phyloP scores from a whole-genome alignment of 352 stramenopile species.

The Globisporangium irregulare region DNA sequence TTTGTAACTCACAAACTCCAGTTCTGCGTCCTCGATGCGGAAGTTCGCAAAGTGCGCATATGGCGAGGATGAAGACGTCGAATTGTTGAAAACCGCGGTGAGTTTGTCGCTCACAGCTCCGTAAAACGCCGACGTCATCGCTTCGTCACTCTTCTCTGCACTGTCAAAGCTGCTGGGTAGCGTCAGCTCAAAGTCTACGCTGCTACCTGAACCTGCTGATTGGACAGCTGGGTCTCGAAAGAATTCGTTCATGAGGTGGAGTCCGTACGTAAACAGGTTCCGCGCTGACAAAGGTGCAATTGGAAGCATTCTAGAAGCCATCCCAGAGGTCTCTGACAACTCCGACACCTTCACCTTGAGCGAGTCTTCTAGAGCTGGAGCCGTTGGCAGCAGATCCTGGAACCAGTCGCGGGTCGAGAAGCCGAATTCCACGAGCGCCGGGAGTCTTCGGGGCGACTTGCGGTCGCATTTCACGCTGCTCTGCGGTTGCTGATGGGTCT shows the following conservation, averaged over 20 bases:
- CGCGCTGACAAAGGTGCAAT: constrained; percentile 26
- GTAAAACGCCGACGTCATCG: constrained; percentile 23
- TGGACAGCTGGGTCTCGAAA: constrained; percentile 30
- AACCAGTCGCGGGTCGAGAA: constrained; percentile 55
- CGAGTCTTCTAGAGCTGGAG: constrained; percentile 16
- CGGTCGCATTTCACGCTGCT: constrained; percentile 8
- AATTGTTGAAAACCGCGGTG: constrained; percentile 20
- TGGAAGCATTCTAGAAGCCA: constrained; percentile 17
- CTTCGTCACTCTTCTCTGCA: constrained; percentile 17
- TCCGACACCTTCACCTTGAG: constrained; percentile 20
- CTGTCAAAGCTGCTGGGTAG: constrained; percentile 16
- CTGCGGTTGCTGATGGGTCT: constrained; percentile 17
- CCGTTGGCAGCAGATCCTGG: constrained; percentile 26
- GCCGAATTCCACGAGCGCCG: constrained; percentile 42
- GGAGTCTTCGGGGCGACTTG: constrained; percentile 41
- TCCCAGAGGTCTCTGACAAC: constrained; percentile 10
- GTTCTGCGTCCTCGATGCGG: constrained; percentile 23
- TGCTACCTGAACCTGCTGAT: constrained; percentile 13
- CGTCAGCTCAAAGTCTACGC: constrained; percentile 25
- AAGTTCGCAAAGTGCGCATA: constrained; percentile 30
- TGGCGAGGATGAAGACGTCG: constrained; percentile 4
- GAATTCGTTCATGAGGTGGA: constrained; percentile 43
- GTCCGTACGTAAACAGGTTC: constrained; percentile 26
- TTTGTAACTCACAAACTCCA: constrained; percentile 33
- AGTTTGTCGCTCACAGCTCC: constrained; percentile 27